Evolutionary conservation across 2,329 filamentous ascomycete species (phyloP).

Genomic region (Aspergillus sojae): DNA sequence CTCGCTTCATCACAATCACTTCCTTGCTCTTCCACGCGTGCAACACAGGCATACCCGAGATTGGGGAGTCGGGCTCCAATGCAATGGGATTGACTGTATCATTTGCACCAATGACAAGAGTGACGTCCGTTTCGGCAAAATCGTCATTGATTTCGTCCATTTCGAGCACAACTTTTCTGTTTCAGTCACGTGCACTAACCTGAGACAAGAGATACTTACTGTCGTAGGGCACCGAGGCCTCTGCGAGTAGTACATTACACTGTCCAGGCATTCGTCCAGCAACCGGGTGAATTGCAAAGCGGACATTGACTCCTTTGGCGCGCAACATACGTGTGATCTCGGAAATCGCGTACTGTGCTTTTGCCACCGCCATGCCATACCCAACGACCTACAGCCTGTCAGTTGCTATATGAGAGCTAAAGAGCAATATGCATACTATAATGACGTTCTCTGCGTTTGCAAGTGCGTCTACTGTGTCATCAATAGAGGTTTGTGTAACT

Average conservation of each 20-base stretch:
- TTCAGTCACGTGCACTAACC: constrained; percentile 14
- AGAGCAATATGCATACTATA: constrained; percentile 54
- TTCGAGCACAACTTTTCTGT: constrained; percentile 69
- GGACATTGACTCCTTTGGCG: constrained; percentile 75
- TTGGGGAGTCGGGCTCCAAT: constrained; percentile 77
- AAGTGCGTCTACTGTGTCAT: constrained; percentile 77
- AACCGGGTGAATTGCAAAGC: constrained; percentile 88
- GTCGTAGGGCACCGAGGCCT: constrained; percentile 86
- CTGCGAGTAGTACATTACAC: constrained; percentile 86
- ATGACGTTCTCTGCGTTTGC: constrained; percentile 80
- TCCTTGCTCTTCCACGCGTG: constrained; percentile 95
- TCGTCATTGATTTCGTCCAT: constrained; percentile 98
- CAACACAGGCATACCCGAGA: constrained; percentile 89
- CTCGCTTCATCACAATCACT: constrained; percentile 89
- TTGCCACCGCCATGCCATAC: constrained; percentile 93
- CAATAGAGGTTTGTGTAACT: constrained; percentile 75
- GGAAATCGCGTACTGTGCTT: constrained; percentile 87
- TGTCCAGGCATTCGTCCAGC: constrained; percentile 92
- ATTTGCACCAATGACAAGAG: constrained; percentile 87
- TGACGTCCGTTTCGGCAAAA: constrained; percentile 81
- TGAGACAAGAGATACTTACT: constrained; percentile 46
- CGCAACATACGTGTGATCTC: constrained; percentile 77
- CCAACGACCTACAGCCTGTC: constrained; percentile 62
- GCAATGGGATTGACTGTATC: constrained; percentile 92
- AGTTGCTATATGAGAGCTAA: not conserved